Conservation (phyloP, 2,329 filamentous ascomycete species). For the Talaromyces sp. region DNA sequence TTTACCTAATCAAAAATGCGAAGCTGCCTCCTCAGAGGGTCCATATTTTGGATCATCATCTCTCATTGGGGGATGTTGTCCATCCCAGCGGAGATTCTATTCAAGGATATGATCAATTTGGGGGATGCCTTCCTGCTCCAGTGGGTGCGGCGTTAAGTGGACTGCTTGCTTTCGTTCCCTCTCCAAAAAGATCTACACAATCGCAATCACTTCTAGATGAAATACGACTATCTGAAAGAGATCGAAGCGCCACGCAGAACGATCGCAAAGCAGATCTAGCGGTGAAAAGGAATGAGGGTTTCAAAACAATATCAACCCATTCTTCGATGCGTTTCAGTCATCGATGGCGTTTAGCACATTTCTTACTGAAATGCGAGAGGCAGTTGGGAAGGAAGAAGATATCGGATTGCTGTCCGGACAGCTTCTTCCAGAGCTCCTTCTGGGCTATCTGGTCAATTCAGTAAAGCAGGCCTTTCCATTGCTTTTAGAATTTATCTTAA, state of each 20-base stretch:
- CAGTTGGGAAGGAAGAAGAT: background rate
- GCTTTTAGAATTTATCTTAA: background rate
- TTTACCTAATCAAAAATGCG: background rate
- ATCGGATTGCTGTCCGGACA: background rate
- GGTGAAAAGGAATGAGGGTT: background rate
- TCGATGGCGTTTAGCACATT: background rate
- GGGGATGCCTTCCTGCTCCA: background rate
- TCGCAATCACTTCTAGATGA: background rate
- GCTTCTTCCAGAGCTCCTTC: background rate
- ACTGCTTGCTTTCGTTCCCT: background rate
- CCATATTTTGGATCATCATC: background rate
- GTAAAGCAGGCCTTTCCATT: background rate
- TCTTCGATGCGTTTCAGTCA: background rate
- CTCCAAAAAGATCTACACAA: background rate
- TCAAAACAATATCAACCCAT: background rate
- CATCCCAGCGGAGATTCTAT: background rate
- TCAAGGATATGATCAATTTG: background rate
- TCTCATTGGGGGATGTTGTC: background rate
- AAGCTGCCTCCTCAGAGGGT: background rate
- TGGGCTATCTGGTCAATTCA: background rate
- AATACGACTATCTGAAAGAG: background rate
- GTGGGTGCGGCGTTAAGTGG: background rate
- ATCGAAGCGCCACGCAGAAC: background rate
- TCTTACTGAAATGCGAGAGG: background rate
- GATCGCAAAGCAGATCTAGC: background rate